These are phyloP conservation scores for Floccularia luteovirens DNA, from an alignment of 768 basidiomycete genomes.

Conservation along the genomic window DNA sequence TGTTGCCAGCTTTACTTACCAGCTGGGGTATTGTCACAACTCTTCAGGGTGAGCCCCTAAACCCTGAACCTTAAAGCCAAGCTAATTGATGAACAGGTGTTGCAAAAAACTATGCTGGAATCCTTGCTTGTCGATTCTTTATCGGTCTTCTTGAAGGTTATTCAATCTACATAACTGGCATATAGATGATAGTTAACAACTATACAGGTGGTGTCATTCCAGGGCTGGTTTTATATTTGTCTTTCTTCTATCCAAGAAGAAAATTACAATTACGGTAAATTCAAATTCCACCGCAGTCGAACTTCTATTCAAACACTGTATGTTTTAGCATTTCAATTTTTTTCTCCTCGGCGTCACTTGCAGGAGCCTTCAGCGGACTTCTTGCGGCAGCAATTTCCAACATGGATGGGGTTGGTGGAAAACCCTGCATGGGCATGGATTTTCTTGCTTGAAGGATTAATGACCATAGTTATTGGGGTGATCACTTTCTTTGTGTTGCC, in stretches of 20 bases:
- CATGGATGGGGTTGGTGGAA: slow-evolving; percentile 47
- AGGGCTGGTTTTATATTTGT: slow-evolving; percentile 49
- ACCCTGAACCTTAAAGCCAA: too few species aligned
- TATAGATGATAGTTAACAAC: neutral
- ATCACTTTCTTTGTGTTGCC: slow-evolving; percentile 43
- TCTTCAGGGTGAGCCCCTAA: too few species aligned
- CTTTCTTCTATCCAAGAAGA: slow-evolving; percentile 47
- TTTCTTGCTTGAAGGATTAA: slow-evolving; percentile 58
- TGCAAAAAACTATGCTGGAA: slow-evolving; percentile 32
- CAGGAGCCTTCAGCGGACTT: slow-evolving; percentile 64
- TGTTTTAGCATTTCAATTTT: slow-evolving; percentile 39
- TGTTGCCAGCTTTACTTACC: slow-evolving; percentile 53
- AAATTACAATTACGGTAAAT: slow-evolving; percentile 42
- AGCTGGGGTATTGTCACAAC: slow-evolving; percentile 65
- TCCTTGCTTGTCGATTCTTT: slow-evolving; percentile 43
- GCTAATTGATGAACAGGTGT: too few species aligned
- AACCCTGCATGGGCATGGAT: slow-evolving; percentile 65
- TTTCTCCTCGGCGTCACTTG: slow-evolving; percentile 46
- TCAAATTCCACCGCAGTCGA: too few species aligned
- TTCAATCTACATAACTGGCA: neutral
- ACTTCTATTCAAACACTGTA: too few species aligned
- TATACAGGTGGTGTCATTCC: slow-evolving; percentile 45
- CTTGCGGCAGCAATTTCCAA: slow-evolving; percentile 59
- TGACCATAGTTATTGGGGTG: slow-evolving; percentile 54
- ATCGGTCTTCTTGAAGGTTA: slow-evolving; percentile 43